Percentiles rank a stretch among this genome's conserved stretches.
phyloP scores from a whole-genome alignment of 2,329 filamentous ascomycete genomes.

The Fusarium zealandicum region DNA sequence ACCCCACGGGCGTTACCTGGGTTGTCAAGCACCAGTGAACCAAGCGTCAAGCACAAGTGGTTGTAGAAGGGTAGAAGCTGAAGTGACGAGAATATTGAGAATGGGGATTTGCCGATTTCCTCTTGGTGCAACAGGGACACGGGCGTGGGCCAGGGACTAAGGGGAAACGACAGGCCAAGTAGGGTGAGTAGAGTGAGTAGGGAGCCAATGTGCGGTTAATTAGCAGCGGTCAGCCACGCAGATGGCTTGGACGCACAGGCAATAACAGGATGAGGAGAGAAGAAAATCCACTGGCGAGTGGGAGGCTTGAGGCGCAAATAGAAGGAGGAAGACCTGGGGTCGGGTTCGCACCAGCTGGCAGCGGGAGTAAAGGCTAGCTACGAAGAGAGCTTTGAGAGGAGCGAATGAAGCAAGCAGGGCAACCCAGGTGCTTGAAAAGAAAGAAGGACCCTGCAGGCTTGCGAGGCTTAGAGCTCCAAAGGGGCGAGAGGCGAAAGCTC shows the following conservation, averaged over 20 bases:
- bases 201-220: slow-evolving; percentile 15
- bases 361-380: slow-evolving; percentile 18
- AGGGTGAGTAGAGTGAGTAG: neutral
- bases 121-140: slow-evolving; percentile 36
- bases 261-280: slow-evolving; percentile 4
- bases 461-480: slow-evolving; percentile 22
- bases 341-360: slow-evolving; percentile 7
- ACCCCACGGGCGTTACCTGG: slow-evolving; percentile 10
- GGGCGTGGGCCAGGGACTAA: slow-evolving; percentile 21
- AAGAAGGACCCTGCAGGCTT: slow-evolving; percentile 17
- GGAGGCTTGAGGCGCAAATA: neutral
- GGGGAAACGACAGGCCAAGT: neutral
- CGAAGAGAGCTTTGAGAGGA: slow-evolving; percentile 11
- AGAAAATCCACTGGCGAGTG: neutral
- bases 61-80: slow-evolving; percentile 15
- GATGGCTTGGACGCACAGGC: slow-evolving; percentile 10
- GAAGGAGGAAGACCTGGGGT: slow-evolving; percentile 2
- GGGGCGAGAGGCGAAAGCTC: slow-evolving; percentile 32
- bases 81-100: slow-evolving; percentile 19
- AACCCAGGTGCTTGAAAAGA: slow-evolving; percentile 29
- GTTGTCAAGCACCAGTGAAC: slow-evolving; percentile 12
- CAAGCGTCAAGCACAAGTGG: slow-evolving; percentile 2
- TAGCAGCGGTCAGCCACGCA: slow-evolving; percentile 22
- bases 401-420: slow-evolving; percentile 24
- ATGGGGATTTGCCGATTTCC: slow-evolving; percentile 16